These are phyloP conservation scores for Pseudoperonospora humuli DNA, from an alignment of 352 stramenopile genomes.

Conservation along the genomic window DNA sequence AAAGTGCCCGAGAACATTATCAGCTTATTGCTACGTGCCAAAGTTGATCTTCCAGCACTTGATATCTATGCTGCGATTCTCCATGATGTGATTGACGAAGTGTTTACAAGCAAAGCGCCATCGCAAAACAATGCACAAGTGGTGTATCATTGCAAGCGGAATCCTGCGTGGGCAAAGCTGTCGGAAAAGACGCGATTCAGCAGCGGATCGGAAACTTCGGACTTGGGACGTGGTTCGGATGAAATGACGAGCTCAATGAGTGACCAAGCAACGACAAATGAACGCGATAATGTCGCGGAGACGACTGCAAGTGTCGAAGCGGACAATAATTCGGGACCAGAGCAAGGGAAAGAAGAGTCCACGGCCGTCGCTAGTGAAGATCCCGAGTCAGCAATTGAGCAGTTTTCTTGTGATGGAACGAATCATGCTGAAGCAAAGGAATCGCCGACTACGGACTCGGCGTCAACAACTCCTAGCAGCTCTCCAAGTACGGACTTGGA, in stretches of 20 bases:
- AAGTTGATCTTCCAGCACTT: slow-evolving; percentile 54
- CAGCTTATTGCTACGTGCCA: slow-evolving; percentile 47
- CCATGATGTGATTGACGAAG: slow-evolving; percentile 70
- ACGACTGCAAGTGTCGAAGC: slow-evolving; percentile 2
- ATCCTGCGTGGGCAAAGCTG: slow-evolving; percentile 51
- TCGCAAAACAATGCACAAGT: slow-evolving; percentile 67
- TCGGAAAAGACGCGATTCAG: slow-evolving; percentile 35
- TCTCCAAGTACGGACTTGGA: background rate
- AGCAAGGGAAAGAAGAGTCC: slow-evolving; percentile 7
- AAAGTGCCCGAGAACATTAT: slow-evolving; percentile 47
- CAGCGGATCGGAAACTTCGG: slow-evolving; percentile 26
- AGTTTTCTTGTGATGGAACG: slow-evolving; percentile 4
- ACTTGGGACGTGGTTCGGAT: slow-evolving; percentile 29
- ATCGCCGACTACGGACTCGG: background rate
- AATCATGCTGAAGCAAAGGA: slow-evolving; percentile 12
- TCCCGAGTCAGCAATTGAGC: slow-evolving; percentile 1
- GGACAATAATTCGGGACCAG: background rate
- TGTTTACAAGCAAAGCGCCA: slow-evolving; percentile 48
- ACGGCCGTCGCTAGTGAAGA: slow-evolving; percentile 2
- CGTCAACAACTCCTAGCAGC: background rate
- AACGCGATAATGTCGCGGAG: slow-evolving; percentile 12
- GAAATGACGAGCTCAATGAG: slow-evolving; percentile 27
- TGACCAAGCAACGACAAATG: slow-evolving; percentile 11
- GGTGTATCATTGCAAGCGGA: slow-evolving; percentile 64
- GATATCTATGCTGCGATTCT: slow-evolving; percentile 72